Evolutionary conservation across 352 stramenopile species (phyloP), one percentile per base, ranked within the genome.

Genomic region (Phytopythium delawarense): DNA sequence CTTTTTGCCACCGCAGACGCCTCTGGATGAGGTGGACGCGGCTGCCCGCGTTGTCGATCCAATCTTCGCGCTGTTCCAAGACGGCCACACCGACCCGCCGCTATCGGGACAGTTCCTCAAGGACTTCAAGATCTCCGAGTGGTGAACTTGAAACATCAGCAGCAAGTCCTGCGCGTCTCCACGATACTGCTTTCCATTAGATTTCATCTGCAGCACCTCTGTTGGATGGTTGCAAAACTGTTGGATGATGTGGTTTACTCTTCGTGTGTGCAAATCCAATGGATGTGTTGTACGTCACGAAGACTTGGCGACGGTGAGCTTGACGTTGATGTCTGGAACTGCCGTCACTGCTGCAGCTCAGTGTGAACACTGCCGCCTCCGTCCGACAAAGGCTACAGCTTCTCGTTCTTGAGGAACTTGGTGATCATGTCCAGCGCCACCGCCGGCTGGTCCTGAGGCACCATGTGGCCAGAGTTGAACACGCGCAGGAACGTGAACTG

Each of bases 21-120:
- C 96, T 9, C 98, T 99, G 65, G 96, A 99, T 76, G 96, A 99
- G 78, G 89, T 98, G 46, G 96, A 99, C 76, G 96, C 96, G 4
- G 86, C 96, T 5, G 91, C 94, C 9, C 88, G 96, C 30, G 96
- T 99, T 30, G 69, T 99, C 23, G 96, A 99, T 76, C 95, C 96
- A 0, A 90, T 99, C 32, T 98, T 99, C 71, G 76, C 39, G 39
- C 12, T 44, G 39, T n/a, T 13, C 62, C 91, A 87, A n/a, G 94
- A 80, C 59, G 91, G 79, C 76, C 90, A 87, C 65, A 74, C 66
- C 30, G 70, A 81, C 62, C 74, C 89, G 56, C 64, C 71, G 20
- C 59, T 84, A 42, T 91, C 81, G 49, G 87, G 87, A 57, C 87
- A 92, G 53, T 96, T 96, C 64, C 83, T 92, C 65, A 96, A 96